These are phyloP conservation scores for Yamagishiella unicocca DNA, from an alignment of 139 green algal species.

Conservation along the genomic window DNA sequence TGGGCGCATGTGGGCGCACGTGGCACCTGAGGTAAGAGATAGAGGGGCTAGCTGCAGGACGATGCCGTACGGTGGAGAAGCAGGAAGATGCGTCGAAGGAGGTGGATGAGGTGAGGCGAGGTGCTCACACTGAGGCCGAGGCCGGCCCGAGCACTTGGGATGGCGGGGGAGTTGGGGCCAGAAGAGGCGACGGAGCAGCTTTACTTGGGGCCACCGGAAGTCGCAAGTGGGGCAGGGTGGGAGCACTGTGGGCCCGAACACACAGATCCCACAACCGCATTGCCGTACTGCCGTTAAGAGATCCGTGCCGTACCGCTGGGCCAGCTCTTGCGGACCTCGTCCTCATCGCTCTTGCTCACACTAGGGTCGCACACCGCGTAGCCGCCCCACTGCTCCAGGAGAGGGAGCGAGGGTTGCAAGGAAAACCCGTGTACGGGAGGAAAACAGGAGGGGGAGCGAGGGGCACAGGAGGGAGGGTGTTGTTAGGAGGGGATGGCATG, in stretches of 20 bases:
- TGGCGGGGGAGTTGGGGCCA: no score
- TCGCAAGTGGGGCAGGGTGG: no score
- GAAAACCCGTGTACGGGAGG: not conserved
- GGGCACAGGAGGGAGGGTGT: not conserved
- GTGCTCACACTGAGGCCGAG: no score
- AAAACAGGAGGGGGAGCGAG: not conserved
- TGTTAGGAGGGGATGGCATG: not conserved
- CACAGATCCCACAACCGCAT: not conserved
- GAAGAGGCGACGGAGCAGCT: no score
- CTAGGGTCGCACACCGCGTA: slow-evolving; percentile 50
- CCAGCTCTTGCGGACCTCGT: slow-evolving; percentile 77
- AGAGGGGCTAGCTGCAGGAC: no score
- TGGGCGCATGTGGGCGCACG: not conserved
- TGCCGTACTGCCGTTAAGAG: not conserved
- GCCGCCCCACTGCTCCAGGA: slow-evolving; percentile 43
- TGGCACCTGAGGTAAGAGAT: not conserved
- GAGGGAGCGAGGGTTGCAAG: not conserved
- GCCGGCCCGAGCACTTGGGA: no score
- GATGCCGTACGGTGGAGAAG: no score
- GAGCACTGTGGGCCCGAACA: no score
- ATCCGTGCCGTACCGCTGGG: slow-evolving; percentile 55
- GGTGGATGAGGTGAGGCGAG: not conserved
- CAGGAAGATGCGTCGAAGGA: no score
- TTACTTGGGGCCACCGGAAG: no score
- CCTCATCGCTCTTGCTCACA: slow-evolving; percentile 31